Evolutionary conservation across 2,329 filamentous ascomycete species (phyloP), one percentile per base, ranked within the genome.

Genomic region (Dactylonectria estremocensis): DNA sequence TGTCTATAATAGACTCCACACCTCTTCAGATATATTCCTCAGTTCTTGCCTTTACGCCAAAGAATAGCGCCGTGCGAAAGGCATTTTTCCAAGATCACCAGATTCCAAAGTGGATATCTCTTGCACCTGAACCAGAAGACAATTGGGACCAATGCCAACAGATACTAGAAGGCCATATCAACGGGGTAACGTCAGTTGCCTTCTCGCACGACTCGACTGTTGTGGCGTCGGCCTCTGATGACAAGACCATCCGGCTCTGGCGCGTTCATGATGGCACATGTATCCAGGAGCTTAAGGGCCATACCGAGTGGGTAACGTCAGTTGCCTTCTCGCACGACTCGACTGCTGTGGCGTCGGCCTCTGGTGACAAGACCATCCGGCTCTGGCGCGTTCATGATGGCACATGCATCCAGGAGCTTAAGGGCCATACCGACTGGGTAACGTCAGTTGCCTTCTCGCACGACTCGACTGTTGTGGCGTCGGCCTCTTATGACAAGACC

Each of bases 1-100:
- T 55, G 22, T n/a, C 8, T 5, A 20, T n/a, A 31, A 61, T 66
- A 1, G n/a, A 46, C 22, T 18, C 45, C 3, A 5, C 20, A 2
- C 57, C 63, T 45, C 49, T 66, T 52, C 57, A 66, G 33, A 49
- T 66, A 3, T 66, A 66, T 22, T 53, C 50, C 8, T 55, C 56
- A 20, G 35, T 28, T 28, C 24, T 28, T 28, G 24, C 24, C 24
- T 28, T 28, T 28, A 28, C 24, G 24, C 24, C 24, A 7, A 28
- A 28, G 24, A 3, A 28, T 28, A 28, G 24, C 40, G 13, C 16
- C 9, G 18, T 64, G 2, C 40, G 43, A 31, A 8, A 24, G 5
- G 13, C 49, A 11, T 62, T 56, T 40, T 40, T 40, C 11, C 18
- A 40, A 9, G 5, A 37, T 16, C 2, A 35, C 4, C 14, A 33